phyloP scores from a whole-genome alignment of 106 monocot species.

The Dioscorea zingiberensis region DNA sequence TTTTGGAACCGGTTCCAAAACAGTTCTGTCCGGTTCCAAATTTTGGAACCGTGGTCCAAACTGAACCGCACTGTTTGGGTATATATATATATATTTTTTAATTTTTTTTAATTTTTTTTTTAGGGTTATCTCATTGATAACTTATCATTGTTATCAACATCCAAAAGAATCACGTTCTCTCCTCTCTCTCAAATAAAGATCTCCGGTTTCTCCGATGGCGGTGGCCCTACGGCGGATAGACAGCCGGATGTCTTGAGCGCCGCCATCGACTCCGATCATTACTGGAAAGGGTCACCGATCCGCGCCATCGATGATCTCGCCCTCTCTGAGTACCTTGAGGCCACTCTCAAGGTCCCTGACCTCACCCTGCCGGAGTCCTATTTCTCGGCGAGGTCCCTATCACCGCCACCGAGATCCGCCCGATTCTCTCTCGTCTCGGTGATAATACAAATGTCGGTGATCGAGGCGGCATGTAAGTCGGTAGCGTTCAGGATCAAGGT shows the following conservation, averaged over 20 bases:
- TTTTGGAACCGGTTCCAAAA: too few relatives aligned
- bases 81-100: too few relatives aligned
- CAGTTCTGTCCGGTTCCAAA: too few relatives aligned
- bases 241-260: constrained; percentile 11
- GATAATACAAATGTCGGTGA: constrained; percentile 23
- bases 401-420: constrained; percentile 14
- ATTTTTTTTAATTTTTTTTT: too few relatives aligned
- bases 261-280: constrained; percentile 59
- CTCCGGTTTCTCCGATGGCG: constrained; percentile 3
- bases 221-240: background rate
- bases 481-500: constrained; percentile 32
- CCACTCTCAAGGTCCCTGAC: constrained; percentile 43
- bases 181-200: too few relatives aligned
- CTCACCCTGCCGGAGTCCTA: constrained; percentile 34
- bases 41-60: too few relatives aligned
- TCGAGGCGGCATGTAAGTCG: constrained; percentile 16
- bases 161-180: too few relatives aligned
- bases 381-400: constrained; percentile 8
- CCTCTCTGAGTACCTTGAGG: constrained; percentile 55
- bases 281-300: constrained; percentile 46
- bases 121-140: too few relatives aligned
- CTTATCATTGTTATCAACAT: too few relatives aligned
- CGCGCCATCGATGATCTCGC: constrained; percentile 43
- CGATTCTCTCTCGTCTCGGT: constrained; percentile 12
- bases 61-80: too few relatives aligned